Evolutionary conservation across 352 stramenopile species (phyloP), one percentile per base, ranked within the genome.

Genomic region (Pythium myriotylum): DNA sequence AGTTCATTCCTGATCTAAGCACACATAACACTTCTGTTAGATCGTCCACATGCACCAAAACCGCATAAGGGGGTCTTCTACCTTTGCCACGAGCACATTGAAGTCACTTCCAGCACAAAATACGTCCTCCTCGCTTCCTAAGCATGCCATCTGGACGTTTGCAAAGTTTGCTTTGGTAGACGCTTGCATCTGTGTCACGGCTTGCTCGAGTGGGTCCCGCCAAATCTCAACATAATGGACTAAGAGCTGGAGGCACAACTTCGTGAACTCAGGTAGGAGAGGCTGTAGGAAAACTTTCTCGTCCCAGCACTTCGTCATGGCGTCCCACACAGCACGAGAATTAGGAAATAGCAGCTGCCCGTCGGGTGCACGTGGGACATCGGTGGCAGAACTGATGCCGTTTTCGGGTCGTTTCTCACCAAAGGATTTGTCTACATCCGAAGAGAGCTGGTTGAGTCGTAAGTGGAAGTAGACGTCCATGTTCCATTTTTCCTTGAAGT

Each of bases 401-500:
- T 84, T 54, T 19, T 75, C 64, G 7, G 41, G 10, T 39, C 51
- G 40, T 52, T 45, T 57, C 12, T 67, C 47, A 0, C 65, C 70
- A 43, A 91, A 88, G 8, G 80, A 74, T 14, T 74, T 70, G 37
- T 90, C 76, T 9, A 94, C 47, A 7, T 56, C 66, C 4, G 73
- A 57, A 29, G 80, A 67, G 4, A 94, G 50, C 62, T 92, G 68
- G 8, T 74, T 77, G 32, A 72, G 77, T 37, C 82, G 81, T 50
- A 94, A 66, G 57, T 96, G 84, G 51, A 93, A 94, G 72, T 96
- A 96, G 19, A 94, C 81, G 40, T 92, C 86, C 56, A 93, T 76
- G 54, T 96, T 94, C 87, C 87, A 96, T 65, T 89, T 91, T 45
- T 93, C 84, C 55, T 88, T 90, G 65, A 96, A 96, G 33, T 89